A percentile compares a stretch with the other conserved stretches of the same genome.
These are phyloP conservation scores for Gigaspora rosea DNA, from an alignment of 192 early-diverging fungal species.

Conservation along the genomic window DNA sequence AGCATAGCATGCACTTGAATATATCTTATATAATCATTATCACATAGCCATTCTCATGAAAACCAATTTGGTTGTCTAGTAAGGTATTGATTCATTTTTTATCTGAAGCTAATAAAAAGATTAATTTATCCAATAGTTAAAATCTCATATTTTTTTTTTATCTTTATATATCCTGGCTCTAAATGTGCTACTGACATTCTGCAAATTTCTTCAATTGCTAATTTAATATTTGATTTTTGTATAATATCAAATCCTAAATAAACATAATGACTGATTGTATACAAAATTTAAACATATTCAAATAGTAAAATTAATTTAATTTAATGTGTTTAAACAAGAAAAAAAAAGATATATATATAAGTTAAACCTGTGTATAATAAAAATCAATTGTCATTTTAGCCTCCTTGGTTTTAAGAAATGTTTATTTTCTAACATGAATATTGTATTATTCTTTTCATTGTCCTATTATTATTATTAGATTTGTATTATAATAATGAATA, in stretches of 20 bases:
- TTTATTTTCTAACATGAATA: neutral
- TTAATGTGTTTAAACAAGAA: no score
- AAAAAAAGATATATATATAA: no score
- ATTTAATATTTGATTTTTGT: no score
- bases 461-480: slow-evolving; percentile 3
- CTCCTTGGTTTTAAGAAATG: neutral
- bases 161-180: neutral
- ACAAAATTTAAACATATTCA: neutral
- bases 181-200: neutral
- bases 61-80: no score
- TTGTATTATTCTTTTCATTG: neutral
- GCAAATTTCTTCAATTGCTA: neutral
- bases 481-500: neutral
- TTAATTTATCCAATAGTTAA: neutral
- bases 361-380: neutral
- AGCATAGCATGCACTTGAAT: neutral
- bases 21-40: neutral
- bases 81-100: neutral
- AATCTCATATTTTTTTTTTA: neutral
- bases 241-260: no score
- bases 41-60: no score
- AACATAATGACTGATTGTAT: neutral
- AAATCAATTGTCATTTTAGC: neutral
- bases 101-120: neutral
- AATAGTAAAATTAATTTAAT: neutral